Evolutionary conservation across 1,139 yeast genomes (phyloP), one percentile per base, ranked within the genome.

Genomic region (Magnusiomyces paraingens): DNA sequence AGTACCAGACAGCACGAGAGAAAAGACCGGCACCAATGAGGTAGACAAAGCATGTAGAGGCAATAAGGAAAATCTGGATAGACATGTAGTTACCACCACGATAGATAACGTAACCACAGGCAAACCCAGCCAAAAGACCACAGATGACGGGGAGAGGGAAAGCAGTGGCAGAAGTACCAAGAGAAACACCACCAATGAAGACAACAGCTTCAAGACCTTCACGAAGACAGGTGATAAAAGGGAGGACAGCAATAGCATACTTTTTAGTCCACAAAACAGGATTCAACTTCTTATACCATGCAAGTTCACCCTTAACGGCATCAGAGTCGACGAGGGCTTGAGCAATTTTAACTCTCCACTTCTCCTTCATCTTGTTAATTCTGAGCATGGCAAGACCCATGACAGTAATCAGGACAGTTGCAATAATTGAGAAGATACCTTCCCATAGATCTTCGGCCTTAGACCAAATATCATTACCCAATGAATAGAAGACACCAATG

Each of bases 361-460:
- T 91, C 64, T 83, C 93, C 70, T 87, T 84, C 83, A 91, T 79
- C 73, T 90, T 91, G 70, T 91, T 89, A 67, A 91, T 79, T 68
- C 96, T 80, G 64, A 91, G 78, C 85, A 91, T 86, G 65, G 95
- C 94, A 62, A 91, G 73, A 52, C 98, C 97, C 97, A 91, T 90
- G 50, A 83, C 64, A 2, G 96, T 82, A 59, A 91, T 91, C 68
- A 91, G 80, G 22, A 86, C 75, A 0, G 94, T 80, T 1, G 98
- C 97, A 62, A 91, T 78, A 38, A 90, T 73, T 67, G 90, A 84
- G 65, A 91, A 82, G 40, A 85, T 78, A 67, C 96, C 97, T 74
- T 91, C 98, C 88, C 96, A 91, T 57, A 90, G 78, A 67, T 91
- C 96, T 69, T 91, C 98, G 51, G 95, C 82, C 46, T 74, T 68